Percentiles rank a stretch among this genome's conserved stretches.
phyloP scores from a whole-genome alignment of 139 green algal genomes.

The Coelastrella sp. region DNA sequence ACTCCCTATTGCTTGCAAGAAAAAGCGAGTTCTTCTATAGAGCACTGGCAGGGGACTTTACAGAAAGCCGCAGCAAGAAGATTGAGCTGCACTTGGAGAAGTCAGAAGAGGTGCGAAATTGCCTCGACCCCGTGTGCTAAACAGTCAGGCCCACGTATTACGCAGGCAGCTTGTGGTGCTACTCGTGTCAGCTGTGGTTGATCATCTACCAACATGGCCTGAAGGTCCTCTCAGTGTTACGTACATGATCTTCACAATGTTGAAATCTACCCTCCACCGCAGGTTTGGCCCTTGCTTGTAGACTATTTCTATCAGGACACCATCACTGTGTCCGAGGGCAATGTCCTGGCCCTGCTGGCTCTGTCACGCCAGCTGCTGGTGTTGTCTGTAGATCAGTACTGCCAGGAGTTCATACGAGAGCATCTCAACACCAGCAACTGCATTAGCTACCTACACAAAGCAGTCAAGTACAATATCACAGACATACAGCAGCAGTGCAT shows the following conservation, averaged over 20 bases:
- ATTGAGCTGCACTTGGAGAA: slow-evolving; percentile 44
- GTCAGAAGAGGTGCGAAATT: neutral
- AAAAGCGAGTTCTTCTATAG: slow-evolving; percentile 28
- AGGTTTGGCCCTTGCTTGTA: slow-evolving; percentile 27
- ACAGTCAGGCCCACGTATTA: no score
- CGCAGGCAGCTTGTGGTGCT: no score
- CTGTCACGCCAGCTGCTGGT: slow-evolving; percentile 55
- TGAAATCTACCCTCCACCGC: neutral
- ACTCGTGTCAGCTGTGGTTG: no score
- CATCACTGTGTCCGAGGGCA: slow-evolving; percentile 25
- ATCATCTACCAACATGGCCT: no score
- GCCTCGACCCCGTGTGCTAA: no score
- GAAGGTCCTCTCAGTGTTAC: no score
- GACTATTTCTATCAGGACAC: slow-evolving; percentile 53
- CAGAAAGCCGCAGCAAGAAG: slow-evolving; percentile 25
- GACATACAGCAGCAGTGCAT: slow-evolving; percentile 52
- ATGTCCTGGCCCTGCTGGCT: slow-evolving; percentile 49
- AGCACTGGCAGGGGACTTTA: slow-evolving; percentile 1
- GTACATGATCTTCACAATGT: slow-evolving; percentile 9
- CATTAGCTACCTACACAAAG: slow-evolving; percentile 43
- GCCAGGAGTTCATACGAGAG: slow-evolving; percentile 37
- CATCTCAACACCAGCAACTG: slow-evolving; percentile 37
- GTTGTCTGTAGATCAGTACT: slow-evolving; percentile 32
- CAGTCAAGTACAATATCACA: slow-evolving; percentile 48
- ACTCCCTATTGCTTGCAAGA: slow-evolving; percentile 29